Evolutionary conservation across 441 rosid species (phyloP), one percentile per base, ranked within the genome.

Genomic region (Sinapis alba): DNA sequence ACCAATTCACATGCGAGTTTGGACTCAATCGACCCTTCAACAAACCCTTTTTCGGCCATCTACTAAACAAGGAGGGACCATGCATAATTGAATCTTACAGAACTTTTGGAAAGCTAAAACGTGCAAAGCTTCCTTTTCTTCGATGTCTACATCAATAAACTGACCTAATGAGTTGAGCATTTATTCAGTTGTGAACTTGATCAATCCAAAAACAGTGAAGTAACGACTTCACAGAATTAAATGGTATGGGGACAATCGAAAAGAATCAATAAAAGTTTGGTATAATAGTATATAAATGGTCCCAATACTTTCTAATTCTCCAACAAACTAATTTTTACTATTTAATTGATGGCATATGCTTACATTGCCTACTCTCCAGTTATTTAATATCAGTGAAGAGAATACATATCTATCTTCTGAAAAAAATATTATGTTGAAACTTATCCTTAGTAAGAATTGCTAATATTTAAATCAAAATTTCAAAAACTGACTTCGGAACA

Each of bases 61-160:
- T 56, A 57, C 19, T 18, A 58, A 57, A 19, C 58, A 68, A 26
- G 66, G 62, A 65, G 57, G 68, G 76, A 58, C 76, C 72, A 59
- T 47, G 50, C 11, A 68, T 68, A 28, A 73, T 78, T 72, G 36
- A 72, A 66, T 51, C 51, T 53, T 68, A 61, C 26, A 45, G 4
- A 19, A 54, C 69, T 78, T 77, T 71, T 47, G 53, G 43, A 72
- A 77, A 72, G 80, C 58, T 71, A 65, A 71, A 53, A 68, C 69
- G 67, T 78, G 78, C 60, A 78, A 78, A 78, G 78, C 30, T 78
- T 68, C 74, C 54, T 66, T 68, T 68, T 78, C 74, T 73, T 41
- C 54, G n/a, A 61, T 54, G 81, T 78, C 81, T 16, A 56, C 70
- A 78, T 78, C 78, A 73, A 54, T 18, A 68, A 68, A 62, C 60